Evolutionary conservation across 306 rosid genomes (phyloP), one percentile per base, ranked within the genome.

Genomic region (Lathyrus aphaca): DNA sequence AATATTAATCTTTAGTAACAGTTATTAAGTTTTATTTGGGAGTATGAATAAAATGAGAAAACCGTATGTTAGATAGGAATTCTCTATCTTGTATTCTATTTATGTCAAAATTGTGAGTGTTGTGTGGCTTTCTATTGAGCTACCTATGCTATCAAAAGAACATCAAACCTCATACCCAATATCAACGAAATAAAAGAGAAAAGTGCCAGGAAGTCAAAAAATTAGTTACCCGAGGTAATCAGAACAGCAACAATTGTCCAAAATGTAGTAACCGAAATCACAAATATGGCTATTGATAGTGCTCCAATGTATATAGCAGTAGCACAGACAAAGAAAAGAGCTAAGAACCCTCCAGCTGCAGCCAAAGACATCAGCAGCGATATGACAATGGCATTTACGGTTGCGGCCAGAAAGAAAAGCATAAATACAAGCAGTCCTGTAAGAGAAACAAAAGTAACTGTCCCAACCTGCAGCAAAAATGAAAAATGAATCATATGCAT

Each of bases 311-410:
- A 94, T 82, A 94, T 79, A 37, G 83, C 89, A 8, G 90, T 74
- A 44, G 85, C 74, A 64, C 67, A 81, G 18, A 86, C 88, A 75
- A 94, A 88, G 88, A 90, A 94, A 73, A 94, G 50, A 62, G 97
- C 97, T 84, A 94, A 80, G 87, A 94, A 94, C 59, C 98, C 96
- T 81, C 98, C 98, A 10, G 89, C 97, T 9, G 87, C 97, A 44
- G 88, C 98, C 85, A 94, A 73, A 15, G 98, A 87, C 53, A 90
- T 18, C 15, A 94, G 82, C 63, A 94, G 85, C 30, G 92, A 81
- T 70, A 94, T 71, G 27, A 87, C 72, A 37, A 94, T 23, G 58
- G 92, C 98, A 68, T 87, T 94, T 80, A 86, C 29, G 53, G 97
- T 90, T 55, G 97, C 98, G 17, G 88, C 79, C 82, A 87, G 68